Percentiles rank a stretch among this genome's conserved stretches.
Conservation (phyloP, 108 stramenopile species). For the Pseudonitzschia delicatissima region DNA sequence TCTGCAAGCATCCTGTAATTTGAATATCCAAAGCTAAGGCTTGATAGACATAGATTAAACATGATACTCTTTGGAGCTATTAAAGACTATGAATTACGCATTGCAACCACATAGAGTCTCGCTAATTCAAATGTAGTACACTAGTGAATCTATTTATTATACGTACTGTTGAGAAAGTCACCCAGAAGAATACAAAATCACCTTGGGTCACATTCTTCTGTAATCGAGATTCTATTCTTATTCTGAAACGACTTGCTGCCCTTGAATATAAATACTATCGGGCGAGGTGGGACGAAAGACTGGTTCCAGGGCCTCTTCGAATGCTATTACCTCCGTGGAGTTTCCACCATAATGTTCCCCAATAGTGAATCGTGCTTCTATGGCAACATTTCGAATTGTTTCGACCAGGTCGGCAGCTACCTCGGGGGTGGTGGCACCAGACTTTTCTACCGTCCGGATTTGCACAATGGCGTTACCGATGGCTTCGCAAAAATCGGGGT, state of each 20-base stretch:
- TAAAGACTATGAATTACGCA: too few species aligned
- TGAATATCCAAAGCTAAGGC: too few species aligned
- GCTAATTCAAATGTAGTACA: too few species aligned
- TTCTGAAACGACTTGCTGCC: constrained; percentile 14
- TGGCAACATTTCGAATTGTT: constrained; percentile 67
- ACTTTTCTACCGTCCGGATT: constrained; percentile 71
- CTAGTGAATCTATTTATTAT: too few species aligned
- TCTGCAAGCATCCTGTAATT: too few species aligned
- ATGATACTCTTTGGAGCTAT: too few species aligned
- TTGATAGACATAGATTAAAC: too few species aligned
- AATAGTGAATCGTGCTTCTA: constrained; percentile 68
- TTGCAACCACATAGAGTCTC: too few species aligned
- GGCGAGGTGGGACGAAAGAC: constrained; percentile 74
- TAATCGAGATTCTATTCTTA: too few species aligned
- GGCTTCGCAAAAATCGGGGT: constrained; percentile 59
- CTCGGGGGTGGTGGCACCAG: constrained; percentile 53
- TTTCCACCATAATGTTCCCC: constrained; percentile 63
- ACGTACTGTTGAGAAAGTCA: too few species aligned
- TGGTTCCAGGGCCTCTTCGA: constrained; percentile 66
- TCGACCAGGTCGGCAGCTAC: constrained; percentile 73
- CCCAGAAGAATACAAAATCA: too few species aligned
- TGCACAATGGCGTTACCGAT: constrained; percentile 60
- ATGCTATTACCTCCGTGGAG: constrained; percentile 56
- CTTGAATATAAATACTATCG: constrained; percentile 50
- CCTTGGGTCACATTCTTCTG: background rate